Evolutionary conservation across 2,329 filamentous ascomycete species (phyloP).

Genomic region (Ilyonectria sp.): DNA sequence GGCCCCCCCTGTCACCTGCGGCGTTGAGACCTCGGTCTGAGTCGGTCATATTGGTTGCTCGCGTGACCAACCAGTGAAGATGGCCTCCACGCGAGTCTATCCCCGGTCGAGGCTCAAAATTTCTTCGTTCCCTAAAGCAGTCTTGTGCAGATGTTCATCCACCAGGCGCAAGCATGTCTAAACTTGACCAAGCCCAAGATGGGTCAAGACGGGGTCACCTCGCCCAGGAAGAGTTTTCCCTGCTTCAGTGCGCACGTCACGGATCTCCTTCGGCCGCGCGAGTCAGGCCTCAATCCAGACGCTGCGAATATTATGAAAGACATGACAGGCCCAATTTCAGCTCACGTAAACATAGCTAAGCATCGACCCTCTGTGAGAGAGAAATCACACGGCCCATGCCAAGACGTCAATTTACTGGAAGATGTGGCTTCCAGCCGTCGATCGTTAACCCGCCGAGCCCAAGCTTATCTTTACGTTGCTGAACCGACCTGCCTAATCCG

Average conservation of each 20-base stretch:
- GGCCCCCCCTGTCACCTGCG: slow-evolving; percentile 11
- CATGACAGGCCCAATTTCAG: background rate
- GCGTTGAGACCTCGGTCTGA: slow-evolving; percentile 8
- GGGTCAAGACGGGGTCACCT: background rate
- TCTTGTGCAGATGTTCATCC: slow-evolving; percentile 18
- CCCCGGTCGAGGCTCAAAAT: slow-evolving; percentile 22
- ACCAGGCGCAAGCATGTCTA: background rate
- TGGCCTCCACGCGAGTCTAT: slow-evolving; percentile 9
- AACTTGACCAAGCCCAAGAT: slow-evolving; percentile 5
- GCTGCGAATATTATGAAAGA: background rate
- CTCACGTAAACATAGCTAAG: background rate
- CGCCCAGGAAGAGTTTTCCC: background rate
- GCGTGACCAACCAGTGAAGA: slow-evolving; percentile 17
- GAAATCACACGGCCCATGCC: background rate
- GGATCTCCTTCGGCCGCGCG: background rate
- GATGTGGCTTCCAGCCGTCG: background rate
- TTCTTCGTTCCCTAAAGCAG: slow-evolving; percentile 21
- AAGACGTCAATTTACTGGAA: background rate
- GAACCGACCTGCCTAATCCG: background rate
- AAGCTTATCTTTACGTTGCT: slow-evolving; percentile 11
- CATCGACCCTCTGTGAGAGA: background rate
- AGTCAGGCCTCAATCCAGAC: background rate
- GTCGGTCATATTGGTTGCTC: slow-evolving; percentile 8
- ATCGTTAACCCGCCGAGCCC: background rate
- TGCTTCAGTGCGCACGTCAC: background rate